Base-by-base conservation (phyloP, 495 filamentous ascomycete species). In the Lasiosphaeria miniovina region DNA sequence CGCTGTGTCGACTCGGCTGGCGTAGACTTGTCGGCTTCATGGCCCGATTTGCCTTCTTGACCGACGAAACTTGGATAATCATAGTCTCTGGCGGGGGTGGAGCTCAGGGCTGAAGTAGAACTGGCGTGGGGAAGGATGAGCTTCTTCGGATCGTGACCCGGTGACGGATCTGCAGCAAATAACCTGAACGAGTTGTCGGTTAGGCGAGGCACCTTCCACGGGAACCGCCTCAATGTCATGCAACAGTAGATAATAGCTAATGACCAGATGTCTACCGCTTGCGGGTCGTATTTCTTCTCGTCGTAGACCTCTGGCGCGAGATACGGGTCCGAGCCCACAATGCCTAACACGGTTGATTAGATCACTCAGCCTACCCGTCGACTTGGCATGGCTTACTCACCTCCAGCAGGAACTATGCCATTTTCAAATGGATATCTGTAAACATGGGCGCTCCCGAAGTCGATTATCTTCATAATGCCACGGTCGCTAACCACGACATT, bases 391-490 rank as follows among this genome's bases (percentile, higher is more conserved):
- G n/a, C 35, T 24, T 12, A 81, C 88, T 76, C 79, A 96, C 94
- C 94, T 70, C 84, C 87, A 46, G 94, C 92, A 41, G 84, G 80
- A 24, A 96, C 92, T 52, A 93, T 87, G 63, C 92, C 90, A 55
- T 87, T 91, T 75, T 99, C 94, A 70, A 99, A 99, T 3, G 94
- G 94, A 80, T 99, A 99, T 61, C 88, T 84, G 77, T 93, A 99
- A 50, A 99, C 93, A 58, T 91, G 92, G 4, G 94, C 92, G 75
- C 94, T 98, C 55, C 94, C 94, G 76, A 99, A 99, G 72, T 99
- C 94, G 62, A 99, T 99, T 53, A 99, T 88, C 76, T 99, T 99
- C 89, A 99, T 96, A 61, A 99, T 97, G n/a, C 94, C 94, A 64
- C 87, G 84, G 65, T 96, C 89, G 65, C 93, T 98, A 52, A 99